Evolutionary conservation across 169 alveolate species (phyloP), one percentile per base, ranked within the genome.

Genomic region (Besnoitia besnoiti): DNA sequence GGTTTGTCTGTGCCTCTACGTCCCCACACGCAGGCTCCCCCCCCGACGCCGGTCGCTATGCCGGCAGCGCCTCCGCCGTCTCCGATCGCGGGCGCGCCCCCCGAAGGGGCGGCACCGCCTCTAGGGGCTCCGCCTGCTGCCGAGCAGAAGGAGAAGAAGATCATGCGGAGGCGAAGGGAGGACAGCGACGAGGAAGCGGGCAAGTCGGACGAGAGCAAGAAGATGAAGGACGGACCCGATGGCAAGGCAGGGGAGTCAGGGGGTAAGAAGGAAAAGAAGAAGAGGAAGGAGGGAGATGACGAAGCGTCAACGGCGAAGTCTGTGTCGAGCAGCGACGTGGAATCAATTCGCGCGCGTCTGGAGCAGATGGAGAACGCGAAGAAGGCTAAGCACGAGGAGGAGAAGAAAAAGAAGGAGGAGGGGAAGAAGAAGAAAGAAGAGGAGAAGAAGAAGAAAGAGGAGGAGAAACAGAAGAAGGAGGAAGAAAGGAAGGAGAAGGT

Each of bases 401-500:
- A 77, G 55, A 24, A 3, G 87, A 77, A 77, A 27, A 77, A 40
- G 87, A 40, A 73, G 35, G 87, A 77, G 21, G 87, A 77, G 85
- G 30, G 33, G 33, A 10, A 39, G 24, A 30, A 7, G 50, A 16
- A 24, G 51, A 75, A 8, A 7, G 85, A 3, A 39, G 85, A 75
- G 33, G 19, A 73, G 82, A 73, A 73, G 82, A 73, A 73, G 82
- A 7, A 7, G 46, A 30, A 73, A n/a, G 87, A 77, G 21, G 87
- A 77, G 21, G 47, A 37, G 87, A 16, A 27, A 39, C 33, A 44
- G 49, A 3, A 39, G 59, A 30, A n/a, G 80, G 44, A n/a, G 80
- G 21, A 42, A 14, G 80, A 67, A n/a, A 19, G 39, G 39, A 42
- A 67, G 44, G 80, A 67, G 44, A 67, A n/a, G 44, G 44, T 30